Percentiles rank a stretch among this genome's conserved stretches.
Conservation (phyloP, 2,329 filamentous ascomycete species). For the Lachnellula suecica region DNA sequence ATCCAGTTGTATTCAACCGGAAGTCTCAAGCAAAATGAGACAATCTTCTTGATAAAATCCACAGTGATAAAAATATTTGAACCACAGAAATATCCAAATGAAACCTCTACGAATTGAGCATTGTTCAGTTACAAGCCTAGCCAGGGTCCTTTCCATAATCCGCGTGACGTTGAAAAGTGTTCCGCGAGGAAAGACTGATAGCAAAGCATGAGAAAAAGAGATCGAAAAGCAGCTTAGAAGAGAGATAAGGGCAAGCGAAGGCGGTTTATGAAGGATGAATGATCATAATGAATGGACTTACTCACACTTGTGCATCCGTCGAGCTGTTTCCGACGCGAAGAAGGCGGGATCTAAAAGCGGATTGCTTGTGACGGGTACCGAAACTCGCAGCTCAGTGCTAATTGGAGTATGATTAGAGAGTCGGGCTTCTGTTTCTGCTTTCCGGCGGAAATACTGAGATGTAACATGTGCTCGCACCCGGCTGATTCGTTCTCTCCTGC, state of each 20-base stretch:
- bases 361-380: background rate
- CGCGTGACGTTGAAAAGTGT: no score
- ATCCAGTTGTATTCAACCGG: no score
- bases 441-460: background rate
- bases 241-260: no score
- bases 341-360: background rate
- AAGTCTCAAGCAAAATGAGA: no score
- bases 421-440: background rate
- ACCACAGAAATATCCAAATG: no score
- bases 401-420: background rate
- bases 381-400: background rate
- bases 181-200: no score
- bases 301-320: conserved; percentile 5
- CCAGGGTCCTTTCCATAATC: no score
- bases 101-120: no score
- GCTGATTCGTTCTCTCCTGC: conserved; percentile 5
- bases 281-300: background rate
- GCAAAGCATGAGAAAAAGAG: background rate
- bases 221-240: background rate
- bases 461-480: background rate
- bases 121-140: no score
- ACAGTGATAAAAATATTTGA: no score
- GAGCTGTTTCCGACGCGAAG: background rate
- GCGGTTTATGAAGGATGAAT: no score
- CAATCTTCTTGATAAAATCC: no score